Base-by-base conservation (phyloP, 306 rosid species). In the Notholithocarpus densiflorus region DNA sequence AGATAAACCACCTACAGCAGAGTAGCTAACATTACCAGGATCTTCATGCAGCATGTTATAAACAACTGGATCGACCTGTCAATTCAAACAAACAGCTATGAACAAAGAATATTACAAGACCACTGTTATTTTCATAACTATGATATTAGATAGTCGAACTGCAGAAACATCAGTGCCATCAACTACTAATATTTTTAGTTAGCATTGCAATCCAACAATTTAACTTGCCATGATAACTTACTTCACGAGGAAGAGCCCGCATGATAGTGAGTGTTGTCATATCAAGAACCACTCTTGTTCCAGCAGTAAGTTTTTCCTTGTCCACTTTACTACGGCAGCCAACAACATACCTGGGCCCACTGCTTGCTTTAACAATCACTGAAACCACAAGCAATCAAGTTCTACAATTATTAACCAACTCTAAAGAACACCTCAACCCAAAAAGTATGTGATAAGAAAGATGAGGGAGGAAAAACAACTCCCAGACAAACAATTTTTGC, bases 221-320 rank as follows among this genome's bases (percentile, higher is more conserved):
- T 23, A 76, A 75, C 6, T 53, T 54, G 80, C 51, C 74, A 23
- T 10, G 32, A 71, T 13, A 60, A 86, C 89, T 80, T 74, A 95
- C 99, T 82, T 93, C 97, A 61, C 99, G 93, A 18, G 99, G 99
- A 88, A 95, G 99, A 79, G 98, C 94, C 37, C 98, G 84, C 97
- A 93, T 91, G 82, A 95, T 91, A 24, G 97, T 93, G 66, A 95
- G 90, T 19, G 98, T 95, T 64, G 96, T 90, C 98, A 93, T 90
- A 80, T 95, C 99, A 80, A 95, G 95, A 83, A 90, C 97, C 43
- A 95, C 99, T 78, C 99, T 88, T 17, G 99, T 95, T 48, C 99
- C 99, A 0, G 98, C 86, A 24, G 93, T 90, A 74, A 95, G 81
- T 73, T 93, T 95, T 81, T 95, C 98, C 86, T 90, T 95, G 68